Base-by-base conservation (phyloP, 2,329 filamentous ascomycete genomes). In the Stagonosporopsis rhizophila region DNA sequence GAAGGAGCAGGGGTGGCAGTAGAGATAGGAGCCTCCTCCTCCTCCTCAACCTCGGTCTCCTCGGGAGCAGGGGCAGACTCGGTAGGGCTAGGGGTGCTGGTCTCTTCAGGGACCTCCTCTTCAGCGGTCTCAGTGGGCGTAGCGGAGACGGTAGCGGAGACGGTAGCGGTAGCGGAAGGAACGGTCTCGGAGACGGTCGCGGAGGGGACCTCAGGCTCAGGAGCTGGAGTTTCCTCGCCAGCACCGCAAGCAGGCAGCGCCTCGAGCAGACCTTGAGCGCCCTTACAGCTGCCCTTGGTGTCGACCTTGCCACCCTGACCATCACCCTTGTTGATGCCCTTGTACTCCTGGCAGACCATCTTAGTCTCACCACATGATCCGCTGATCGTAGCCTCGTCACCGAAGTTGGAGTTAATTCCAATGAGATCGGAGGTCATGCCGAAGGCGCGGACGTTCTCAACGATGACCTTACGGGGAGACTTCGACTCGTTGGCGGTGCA, bases 351-450 rank as follows among this genome's bases (percentile, higher is more conserved):
- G 60, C 67, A 70, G 15, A 70, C 66, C 6, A 45, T 48, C 40
- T 65, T 61, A 3, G 54, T 66, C 14, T 40, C 52, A 42, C 66
- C 67, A 42, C 74, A 76, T 15, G 76, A 76, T 59, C 79, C 79
- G 52, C 72, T 77, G 58, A 81, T 75, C 7, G 66, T 76, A 48
- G 78, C 79, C 1, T 76, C 77, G 59, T 81, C 79, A 19, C 79
- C 79, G 48, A 78, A 81, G 75, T 81, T 82, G 44, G 71, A 72
- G 72, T 81, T 82, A 64, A 82, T 80, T 28, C 79, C 78, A 55
- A 76, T 76, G 28, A 79, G 68, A 15, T 75, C 72, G 5, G 60
- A 60, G 44, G 76, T 77, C 34, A 80, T 73, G 41, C 71, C 64
- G n/a, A 66, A 66, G 25, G 77, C 79, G n/a, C 67, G 68, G 35